Conservation (phyloP, 495 filamentous ascomycete species). For the Bacidia rubella region DNA sequence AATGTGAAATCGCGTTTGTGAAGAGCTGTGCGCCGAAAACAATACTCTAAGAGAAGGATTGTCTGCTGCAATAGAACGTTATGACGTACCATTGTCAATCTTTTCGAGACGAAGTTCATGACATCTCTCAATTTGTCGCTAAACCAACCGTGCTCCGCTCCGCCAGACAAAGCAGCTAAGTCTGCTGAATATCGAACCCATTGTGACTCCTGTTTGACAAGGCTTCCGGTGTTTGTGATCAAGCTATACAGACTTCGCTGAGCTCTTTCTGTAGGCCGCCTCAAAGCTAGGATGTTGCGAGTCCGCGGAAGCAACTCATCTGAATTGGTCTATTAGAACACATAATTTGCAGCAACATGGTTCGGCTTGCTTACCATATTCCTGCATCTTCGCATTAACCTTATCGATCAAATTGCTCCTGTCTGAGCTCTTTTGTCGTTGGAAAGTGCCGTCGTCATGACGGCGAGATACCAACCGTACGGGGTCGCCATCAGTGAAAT, state of each 20-base stretch:
- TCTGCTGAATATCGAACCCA: slow-evolving; percentile 9
- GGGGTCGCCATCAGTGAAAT: slow-evolving; percentile 1
- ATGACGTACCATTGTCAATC: slow-evolving; percentile 6
- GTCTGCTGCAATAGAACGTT: neutral
- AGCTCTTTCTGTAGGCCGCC: slow-evolving; percentile 4
- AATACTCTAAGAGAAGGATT: too few species aligned
- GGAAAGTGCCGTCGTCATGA: neutral
- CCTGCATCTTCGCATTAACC: slow-evolving; percentile 42
- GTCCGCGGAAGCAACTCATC: slow-evolving; percentile 8
- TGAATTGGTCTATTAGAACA: neutral
- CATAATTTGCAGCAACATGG: neutral
- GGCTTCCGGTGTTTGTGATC: slow-evolving; percentile 8
- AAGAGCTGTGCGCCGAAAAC: too few species aligned
- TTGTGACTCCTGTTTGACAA: slow-evolving; percentile 4
- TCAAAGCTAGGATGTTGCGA: slow-evolving; percentile 7
- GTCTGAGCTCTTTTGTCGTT: slow-evolving; percentile 18
- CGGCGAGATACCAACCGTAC: slow-evolving; percentile 9
- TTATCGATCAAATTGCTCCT: slow-evolving; percentile 44
- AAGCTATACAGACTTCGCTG: slow-evolving; percentile 8
- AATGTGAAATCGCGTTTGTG: too few species aligned
- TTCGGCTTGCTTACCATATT: neutral
- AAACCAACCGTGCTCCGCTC: slow-evolving; percentile 11
- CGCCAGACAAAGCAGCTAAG: slow-evolving; percentile 8
- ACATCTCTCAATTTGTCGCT: slow-evolving; percentile 6
- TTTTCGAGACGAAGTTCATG: slow-evolving; percentile 6